Evolutionary conservation across 257 asterid species (phyloP).

Genomic region (Solanum tarapatanum): DNA sequence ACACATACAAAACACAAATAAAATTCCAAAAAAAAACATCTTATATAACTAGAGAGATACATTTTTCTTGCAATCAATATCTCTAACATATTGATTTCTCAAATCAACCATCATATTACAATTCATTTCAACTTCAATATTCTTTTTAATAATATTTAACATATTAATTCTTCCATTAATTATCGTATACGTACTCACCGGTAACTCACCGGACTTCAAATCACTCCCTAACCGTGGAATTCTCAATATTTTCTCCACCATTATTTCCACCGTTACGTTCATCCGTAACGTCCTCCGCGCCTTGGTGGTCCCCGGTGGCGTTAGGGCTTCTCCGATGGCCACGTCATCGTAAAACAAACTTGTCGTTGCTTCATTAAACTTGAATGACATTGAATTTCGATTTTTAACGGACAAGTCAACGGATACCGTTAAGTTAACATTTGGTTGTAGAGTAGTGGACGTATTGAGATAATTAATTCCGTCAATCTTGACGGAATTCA

Average conservation of each 20-base stretch:
- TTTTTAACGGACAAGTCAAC: conserved; percentile 26
- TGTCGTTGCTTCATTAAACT: conserved; percentile 14
- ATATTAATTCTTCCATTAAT: conserved; percentile 37
- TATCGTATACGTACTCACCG: conserved; percentile 10
- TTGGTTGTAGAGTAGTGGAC: conserved; percentile 6
- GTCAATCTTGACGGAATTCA: conserved; percentile 17
- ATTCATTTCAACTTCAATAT: conserved; percentile 19
- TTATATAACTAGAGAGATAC: background rate
- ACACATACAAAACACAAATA: background rate
- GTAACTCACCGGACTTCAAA: conserved; percentile 8
- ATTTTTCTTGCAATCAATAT: conserved; percentile 13
- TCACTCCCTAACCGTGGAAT: conserved; percentile 12
- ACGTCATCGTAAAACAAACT: conserved; percentile 17
- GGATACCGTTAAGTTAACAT: conserved; percentile 17
- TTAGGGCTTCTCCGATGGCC: conserved; percentile 18
- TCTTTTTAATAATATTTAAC: conserved; percentile 14
- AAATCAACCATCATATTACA: conserved; percentile 32
- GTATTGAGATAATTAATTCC: conserved; percentile 8
- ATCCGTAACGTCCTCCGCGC: conserved; percentile 16
- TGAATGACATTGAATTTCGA: conserved; percentile 34
- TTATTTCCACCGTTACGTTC: conserved; percentile 15
- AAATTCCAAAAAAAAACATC: background rate
- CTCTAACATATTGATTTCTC: conserved; percentile 10
- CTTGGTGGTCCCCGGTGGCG: conserved; percentile 18
- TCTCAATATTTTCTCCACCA: conserved; percentile 15